Evolutionary conservation across 2,329 filamentous ascomycete genomes (phyloP), one percentile per base, ranked within the genome.

Genomic region (Tolypocladium endophyticum): DNA sequence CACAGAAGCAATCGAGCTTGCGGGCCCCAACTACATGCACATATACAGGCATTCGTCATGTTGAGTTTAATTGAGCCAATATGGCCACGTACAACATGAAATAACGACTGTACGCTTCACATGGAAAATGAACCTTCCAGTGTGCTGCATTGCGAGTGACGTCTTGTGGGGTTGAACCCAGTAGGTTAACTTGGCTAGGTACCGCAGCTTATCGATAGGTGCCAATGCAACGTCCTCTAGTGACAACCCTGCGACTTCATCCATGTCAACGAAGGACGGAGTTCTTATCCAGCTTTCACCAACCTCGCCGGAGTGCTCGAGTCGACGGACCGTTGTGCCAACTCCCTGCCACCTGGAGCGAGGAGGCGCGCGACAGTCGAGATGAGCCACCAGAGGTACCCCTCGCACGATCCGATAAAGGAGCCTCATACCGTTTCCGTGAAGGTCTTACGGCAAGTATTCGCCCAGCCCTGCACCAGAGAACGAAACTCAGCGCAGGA

Each of bases 381-480:
- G 50, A 85, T 85, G 82, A 83, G 79, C 71, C 82, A 85, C 66
- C 81, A 84, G 70, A 73, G 80, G 65, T 83, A 81, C 65, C 76
- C 81, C 9, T 82, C 81, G 18, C 77, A 81, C 60, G 82, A 85
- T 61, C 75, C 78, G 3, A 73, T 81, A 61, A 90, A 90, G 72
- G 89, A 92, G 74, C 88, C 89, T 43, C 89, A 92, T 73, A 85
- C 87, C 25, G 84, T 92, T 54, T 92, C 88, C 57, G 77, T 92
- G 58, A 93, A 92, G 77, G 89, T 89, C 56, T 77, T 89, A 43
- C 78, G 87, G 87, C 87, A 76, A 64, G 71, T 60, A 38, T 43
- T 8, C 58, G 9, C 30, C 20, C 50, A 33, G 14, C 5, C 50
- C 30, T 33, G 28, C 50, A 6, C 18, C 30, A 6, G 3, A 20